Conservation (phyloP, 305 asterid genomes). For the Fraxinus ornus region DNA sequence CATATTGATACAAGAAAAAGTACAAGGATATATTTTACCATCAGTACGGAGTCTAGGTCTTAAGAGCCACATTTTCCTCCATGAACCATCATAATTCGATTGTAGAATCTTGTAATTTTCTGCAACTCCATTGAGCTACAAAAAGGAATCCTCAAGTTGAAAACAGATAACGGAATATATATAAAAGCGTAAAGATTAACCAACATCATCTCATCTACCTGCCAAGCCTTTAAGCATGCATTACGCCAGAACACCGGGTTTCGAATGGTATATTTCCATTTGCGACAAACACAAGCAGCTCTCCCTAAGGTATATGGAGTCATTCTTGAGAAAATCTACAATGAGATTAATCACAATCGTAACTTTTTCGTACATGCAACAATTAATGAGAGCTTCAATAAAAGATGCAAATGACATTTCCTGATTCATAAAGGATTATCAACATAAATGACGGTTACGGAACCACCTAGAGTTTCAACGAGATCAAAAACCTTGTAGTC, state of each 20-base stretch:
- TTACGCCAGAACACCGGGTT: conserved; percentile 90
- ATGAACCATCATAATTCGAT: conserved; percentile 66
- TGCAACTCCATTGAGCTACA: conserved; percentile 58
- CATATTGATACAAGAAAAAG: neutral
- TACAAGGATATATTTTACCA: conserved; percentile 44
- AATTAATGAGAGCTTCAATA: neutral
- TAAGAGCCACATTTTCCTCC: conserved; percentile 97
- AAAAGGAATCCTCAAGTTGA: conserved; percentile 1
- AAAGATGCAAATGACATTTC: neutral
- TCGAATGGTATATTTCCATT: conserved; percentile 89
- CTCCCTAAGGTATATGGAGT: conserved; percentile 75
- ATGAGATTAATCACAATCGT: conserved; percentile 13
- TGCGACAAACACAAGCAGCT: conserved; percentile 93
- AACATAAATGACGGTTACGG: neutral
- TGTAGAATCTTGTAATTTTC: conserved; percentile 74
- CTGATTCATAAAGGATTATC: neutral
- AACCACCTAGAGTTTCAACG: neutral
- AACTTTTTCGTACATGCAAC: neutral
- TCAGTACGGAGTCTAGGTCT: conserved; percentile 93
- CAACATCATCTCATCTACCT: conserved; percentile 44
- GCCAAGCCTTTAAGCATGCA: conserved; percentile 92
- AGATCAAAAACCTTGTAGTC: neutral
- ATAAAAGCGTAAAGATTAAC: neutral
- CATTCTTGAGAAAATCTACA: conserved; percentile 75
- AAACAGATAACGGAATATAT: neutral